phyloP scores from a whole-genome alignment of 225 moss, liverwort and hornwort species.

The Bryoerythrophyllum caledonicum region DNA sequence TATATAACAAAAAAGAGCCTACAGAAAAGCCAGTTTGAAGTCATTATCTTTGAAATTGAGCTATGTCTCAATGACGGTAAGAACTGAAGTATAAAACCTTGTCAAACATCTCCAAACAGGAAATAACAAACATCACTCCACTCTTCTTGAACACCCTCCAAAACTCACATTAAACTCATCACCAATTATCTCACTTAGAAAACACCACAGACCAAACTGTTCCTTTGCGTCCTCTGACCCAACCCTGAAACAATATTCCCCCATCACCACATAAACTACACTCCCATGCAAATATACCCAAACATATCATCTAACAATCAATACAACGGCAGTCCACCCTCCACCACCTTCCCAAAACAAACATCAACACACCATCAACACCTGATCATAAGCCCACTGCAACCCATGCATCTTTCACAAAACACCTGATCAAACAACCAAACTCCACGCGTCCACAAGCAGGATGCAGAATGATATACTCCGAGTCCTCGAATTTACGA shows the following conservation, averaged over 20 bases:
- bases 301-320: not conserved
- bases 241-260: not conserved
- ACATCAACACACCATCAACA: not conserved
- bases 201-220: not conserved
- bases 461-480: constrained; percentile 14
- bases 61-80: too few relatives aligned
- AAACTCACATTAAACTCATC: not conserved
- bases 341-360: too few relatives aligned
- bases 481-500: constrained; percentile 8
- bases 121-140: not conserved
- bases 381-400: not conserved
- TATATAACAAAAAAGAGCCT: too few relatives aligned
- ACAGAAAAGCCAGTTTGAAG: too few relatives aligned
- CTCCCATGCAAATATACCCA: not conserved
- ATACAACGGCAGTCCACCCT: not conserved
- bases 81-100: not conserved
- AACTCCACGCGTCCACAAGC: not conserved
- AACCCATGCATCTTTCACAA: not conserved
- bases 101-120: not conserved
- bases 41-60: too few relatives aligned
- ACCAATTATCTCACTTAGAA: not conserved
- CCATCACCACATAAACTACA: not conserved
- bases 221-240: not conserved
- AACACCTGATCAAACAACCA: not conserved
- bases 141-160: not conserved